Conservation (phyloP, 108 stramenopile species). For the Pseudonitzschia pungens region DNA sequence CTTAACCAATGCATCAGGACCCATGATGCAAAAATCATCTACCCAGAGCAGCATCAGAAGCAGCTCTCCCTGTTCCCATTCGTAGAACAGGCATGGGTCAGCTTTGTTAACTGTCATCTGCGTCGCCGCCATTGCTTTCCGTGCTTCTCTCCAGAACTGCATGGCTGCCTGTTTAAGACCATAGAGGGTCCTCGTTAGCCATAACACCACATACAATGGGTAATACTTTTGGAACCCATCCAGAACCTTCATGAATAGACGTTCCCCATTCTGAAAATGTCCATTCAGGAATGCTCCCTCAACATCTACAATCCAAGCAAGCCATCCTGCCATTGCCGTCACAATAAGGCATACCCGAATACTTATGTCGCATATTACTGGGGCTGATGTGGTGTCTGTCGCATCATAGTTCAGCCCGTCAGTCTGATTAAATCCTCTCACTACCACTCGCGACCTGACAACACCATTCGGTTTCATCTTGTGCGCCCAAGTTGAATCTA, state of each 20-base stretch:
- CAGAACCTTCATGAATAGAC: conserved; percentile 31
- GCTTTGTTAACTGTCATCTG: conserved; percentile 13
- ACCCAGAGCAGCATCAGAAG: conserved; percentile 37
- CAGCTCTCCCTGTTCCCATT: conserved; percentile 26
- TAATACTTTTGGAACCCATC: conserved; percentile 41
- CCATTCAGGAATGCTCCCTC: conserved; percentile 42
- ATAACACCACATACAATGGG: conserved; percentile 7
- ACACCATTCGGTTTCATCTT: conserved; percentile 47
- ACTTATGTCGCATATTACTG: conserved; percentile 31
- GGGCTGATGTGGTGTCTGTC: conserved; percentile 20
- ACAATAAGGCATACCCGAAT: conserved; percentile 25
- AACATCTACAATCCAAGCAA: conserved; percentile 27
- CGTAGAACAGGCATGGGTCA: conserved; percentile 31
- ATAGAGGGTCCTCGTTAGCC: conserved; percentile 31
- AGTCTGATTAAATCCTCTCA: conserved; percentile 38
- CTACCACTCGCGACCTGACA: conserved; percentile 28
- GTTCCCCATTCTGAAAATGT: conserved; percentile 13
- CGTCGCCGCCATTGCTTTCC: not conserved
- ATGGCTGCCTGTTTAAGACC: conserved; percentile 44
- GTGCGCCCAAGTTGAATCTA: conserved; percentile 29
- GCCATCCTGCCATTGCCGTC: conserved; percentile 36
- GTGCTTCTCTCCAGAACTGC: conserved; percentile 26
- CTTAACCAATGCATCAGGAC: conserved; percentile 6
- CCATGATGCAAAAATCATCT: conserved; percentile 39
- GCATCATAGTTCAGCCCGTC: conserved; percentile 35